Base-by-base conservation (phyloP, 495 filamentous ascomycete species). In the Trichoderma parareesei region DNA sequence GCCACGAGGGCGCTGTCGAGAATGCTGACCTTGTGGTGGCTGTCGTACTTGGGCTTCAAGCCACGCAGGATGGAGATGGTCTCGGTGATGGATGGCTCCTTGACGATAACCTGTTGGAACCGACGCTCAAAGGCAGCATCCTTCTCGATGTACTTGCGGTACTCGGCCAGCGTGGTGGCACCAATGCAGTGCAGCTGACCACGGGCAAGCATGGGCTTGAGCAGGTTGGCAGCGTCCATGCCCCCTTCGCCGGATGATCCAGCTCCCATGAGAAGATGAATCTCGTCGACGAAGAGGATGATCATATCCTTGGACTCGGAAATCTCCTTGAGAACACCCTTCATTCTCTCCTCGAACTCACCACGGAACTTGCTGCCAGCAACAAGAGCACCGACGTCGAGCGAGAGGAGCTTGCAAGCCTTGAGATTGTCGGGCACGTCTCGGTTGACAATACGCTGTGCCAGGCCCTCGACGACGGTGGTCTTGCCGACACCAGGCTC, bases 401-500 rank as follows among this genome's bases (percentile, higher is more conserved):
- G 84, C 10, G 93, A 95, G 38, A 98, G 87, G 16, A 98, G 81
- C 70, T 89, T 93, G 83, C 94, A 98, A 64, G 90, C 88, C 8
- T 92, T 90, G n/a, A 98, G 79, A 70, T 97, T 96, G 69, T 94
- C 93, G 38, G 94, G 94, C 0, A 98, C 89, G 80, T 98, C 94
- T 49, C 89, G 84, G 69, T 98, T 96, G 77, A 97, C 91, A 63
- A 98, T 98, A 37, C 94, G 87, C 70, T 87, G 89, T 9, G 94
- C 94, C n/a, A 98, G 82, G 69, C 94, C 95, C 79, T 98, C 94
- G 40, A 97, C 93, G 62, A 98, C 92, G 3, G 94, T 97, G 13
- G 94, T 98, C 80, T 98, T 98, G 68, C 94, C 94, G 16, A 98
- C 94, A 87, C 94, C 94, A 9, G 94, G 94, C 74, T 98, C 94